These are phyloP conservation scores for Selaginella moellendorffii DNA, from an alignment of 75 land plant species.

Conservation along the genomic window DNA sequence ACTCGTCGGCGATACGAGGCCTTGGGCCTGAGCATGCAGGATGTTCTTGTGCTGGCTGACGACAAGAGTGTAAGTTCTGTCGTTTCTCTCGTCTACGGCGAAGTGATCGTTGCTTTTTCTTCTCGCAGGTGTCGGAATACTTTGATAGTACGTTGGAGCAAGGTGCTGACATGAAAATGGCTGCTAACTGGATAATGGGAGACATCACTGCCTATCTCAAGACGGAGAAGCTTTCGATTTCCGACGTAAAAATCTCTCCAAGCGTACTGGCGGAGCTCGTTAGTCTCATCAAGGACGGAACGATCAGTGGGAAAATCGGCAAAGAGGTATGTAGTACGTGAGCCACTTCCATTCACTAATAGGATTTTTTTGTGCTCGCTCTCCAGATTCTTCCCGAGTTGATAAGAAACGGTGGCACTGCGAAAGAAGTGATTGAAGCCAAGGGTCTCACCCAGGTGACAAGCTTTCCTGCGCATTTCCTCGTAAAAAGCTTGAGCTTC, in stretches of 20 bases:
- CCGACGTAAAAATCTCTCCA: slow-evolving; percentile 57
- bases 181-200: slow-evolving; percentile 98
- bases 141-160: slow-evolving; percentile 58
- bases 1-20: slow-evolving; percentile 80
- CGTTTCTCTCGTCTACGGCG: too few relatives aligned
- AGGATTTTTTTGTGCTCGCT: neutral
- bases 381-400: slow-evolving; percentile 71
- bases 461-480: too few relatives aligned
- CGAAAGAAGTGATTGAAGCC: slow-evolving; percentile 58
- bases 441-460: slow-evolving; percentile 82
- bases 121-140: slow-evolving; percentile 62
- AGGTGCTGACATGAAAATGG: slow-evolving; percentile 72
- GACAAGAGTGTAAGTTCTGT: too few relatives aligned
- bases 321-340: slow-evolving; percentile 45
- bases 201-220: slow-evolving; percentile 85
- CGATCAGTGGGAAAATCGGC: slow-evolving; percentile 94
- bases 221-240: slow-evolving; percentile 53
- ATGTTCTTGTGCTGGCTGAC: slow-evolving; percentile 76
- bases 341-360: neutral
- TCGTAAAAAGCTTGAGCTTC: neutral
- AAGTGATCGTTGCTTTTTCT: too few relatives aligned
- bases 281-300: slow-evolving; percentile 67
- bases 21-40: slow-evolving; percentile 91
- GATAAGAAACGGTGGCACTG: slow-evolving; percentile 79
- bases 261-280: slow-evolving; percentile 65